These are phyloP conservation scores for Dillenia turbinata DNA, from an alignment of 164 flowering plant genomes.

Conservation along the genomic window DNA sequence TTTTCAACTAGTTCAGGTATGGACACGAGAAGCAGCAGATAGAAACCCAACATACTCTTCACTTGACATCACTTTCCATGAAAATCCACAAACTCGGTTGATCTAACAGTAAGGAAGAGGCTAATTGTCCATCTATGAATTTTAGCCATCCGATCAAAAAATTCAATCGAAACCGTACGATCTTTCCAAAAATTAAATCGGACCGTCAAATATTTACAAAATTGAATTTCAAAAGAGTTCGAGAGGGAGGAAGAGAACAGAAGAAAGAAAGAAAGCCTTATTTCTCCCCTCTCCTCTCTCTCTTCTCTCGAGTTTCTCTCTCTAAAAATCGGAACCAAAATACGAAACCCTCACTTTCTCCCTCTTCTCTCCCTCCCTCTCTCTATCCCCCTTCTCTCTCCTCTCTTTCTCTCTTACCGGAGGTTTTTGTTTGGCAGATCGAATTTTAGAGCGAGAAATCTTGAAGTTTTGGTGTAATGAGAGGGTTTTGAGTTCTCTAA, in stretches of 20 bases:
- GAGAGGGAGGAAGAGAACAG: constrained; percentile 48
- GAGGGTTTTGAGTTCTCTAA: too few species aligned
- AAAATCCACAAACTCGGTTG: neutral
- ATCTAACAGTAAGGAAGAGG: constrained; percentile 31
- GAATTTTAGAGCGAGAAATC: too few species aligned
- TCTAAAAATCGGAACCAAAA: constrained; percentile 1
- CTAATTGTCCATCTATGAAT: constrained; percentile 36
- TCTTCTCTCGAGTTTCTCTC: constrained; percentile 12
- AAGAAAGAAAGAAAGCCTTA: constrained; percentile 10
- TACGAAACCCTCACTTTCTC: neutral
- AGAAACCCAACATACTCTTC: neutral
- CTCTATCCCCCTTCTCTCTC: neutral
- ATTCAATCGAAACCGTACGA: constrained; percentile 25
- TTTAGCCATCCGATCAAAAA: constrained; percentile 25
- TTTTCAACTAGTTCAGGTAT: too few species aligned
- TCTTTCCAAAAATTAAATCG: constrained; percentile 17
- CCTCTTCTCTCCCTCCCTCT: neutral
- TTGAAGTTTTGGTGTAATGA: too few species aligned
- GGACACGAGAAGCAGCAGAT: neutral
- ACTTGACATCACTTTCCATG: constrained; percentile 3
- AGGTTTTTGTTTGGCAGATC: neutral
- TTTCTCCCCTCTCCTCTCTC: constrained; percentile 9
- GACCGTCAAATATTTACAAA: constrained; percentile 44
- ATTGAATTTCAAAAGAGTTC: constrained; percentile 58
- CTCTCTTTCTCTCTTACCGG: neutral